These are phyloP conservation scores for Gardenia jasminoides DNA, from an alignment of 257 asterid genomes.

Conservation along the genomic window DNA sequence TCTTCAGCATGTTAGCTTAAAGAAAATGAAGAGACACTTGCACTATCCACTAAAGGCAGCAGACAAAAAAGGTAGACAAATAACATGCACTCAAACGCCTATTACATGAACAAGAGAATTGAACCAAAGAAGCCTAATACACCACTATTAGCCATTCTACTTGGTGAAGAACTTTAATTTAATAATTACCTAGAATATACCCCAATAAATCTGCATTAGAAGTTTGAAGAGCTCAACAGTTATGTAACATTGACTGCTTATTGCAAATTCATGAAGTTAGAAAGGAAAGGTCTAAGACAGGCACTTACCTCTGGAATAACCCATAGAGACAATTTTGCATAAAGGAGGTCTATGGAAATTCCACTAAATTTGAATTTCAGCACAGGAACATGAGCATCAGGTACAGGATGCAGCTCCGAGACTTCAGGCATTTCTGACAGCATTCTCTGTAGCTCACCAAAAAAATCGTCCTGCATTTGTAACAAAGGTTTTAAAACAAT, in stretches of 20 bases:
- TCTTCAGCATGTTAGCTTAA: neutral
- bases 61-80: neutral
- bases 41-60: neutral
- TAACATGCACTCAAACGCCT: neutral
- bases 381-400: conserved; percentile 46
- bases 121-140: neutral
- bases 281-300: conserved; percentile 1
- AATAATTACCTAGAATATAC: neutral
- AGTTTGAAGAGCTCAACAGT: neutral
- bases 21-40: neutral
- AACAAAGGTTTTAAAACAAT: neutral
- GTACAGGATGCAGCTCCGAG: conserved; percentile 36
- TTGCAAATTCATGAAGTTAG: neutral
- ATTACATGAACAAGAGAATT: neutral
- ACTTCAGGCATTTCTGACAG: conserved; percentile 40
- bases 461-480: conserved; percentile 37
- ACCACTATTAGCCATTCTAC: neutral
- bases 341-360: conserved; percentile 38
- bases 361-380: conserved; percentile 40
- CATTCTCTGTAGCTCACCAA: conserved; percentile 35
- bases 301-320: conserved; percentile 42
- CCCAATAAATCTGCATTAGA: neutral
- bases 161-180: neutral
- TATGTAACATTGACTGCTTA: neutral
- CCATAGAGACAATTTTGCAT: conserved; percentile 34